A percentile compares a stretch with the other conserved stretches of the same genome.
These are phyloP conservation scores for Sarocladium strictum DNA, from an alignment of 2,329 filamentous ascomycete genomes.

Conservation along the genomic window DNA sequence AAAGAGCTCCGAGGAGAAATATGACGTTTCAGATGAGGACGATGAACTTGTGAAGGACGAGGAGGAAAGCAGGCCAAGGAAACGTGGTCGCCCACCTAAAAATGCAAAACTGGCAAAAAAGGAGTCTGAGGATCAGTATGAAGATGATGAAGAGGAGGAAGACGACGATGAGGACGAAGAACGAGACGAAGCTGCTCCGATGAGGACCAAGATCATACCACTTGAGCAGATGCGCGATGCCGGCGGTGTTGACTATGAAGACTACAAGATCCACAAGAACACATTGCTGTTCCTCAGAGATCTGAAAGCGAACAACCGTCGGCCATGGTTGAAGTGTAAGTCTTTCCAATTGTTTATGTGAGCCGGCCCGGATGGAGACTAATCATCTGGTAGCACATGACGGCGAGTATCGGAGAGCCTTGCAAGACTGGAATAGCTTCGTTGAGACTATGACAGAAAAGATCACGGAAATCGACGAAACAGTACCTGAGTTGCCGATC, in stretches of 20 bases:
- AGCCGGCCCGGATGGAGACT: neutral
- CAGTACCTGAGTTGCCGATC: slow-evolving; percentile 76
- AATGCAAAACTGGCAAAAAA: neutral
- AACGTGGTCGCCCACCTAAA: slow-evolving; percentile 17
- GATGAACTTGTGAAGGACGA: slow-evolving; percentile 15
- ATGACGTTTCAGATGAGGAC: slow-evolving; percentile 12
- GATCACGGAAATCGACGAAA: slow-evolving; percentile 67
- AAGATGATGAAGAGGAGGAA: slow-evolving; percentile 21
- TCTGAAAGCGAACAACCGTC: slow-evolving; percentile 53
- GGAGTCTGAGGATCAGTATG: slow-evolving; percentile 15
- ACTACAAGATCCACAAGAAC: slow-evolving; percentile 49
- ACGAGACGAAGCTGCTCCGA: slow-evolving; percentile 30
- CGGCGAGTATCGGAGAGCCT: slow-evolving; percentile 67
- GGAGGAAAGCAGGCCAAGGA: slow-evolving; percentile 12
- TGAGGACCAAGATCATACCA: slow-evolving; percentile 29
- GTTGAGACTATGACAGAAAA: slow-evolving; percentile 66
- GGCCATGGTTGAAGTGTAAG: slow-evolving; percentile 53
- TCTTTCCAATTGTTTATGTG: neutral
- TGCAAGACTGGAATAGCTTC: slow-evolving; percentile 78
- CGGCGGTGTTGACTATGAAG: slow-evolving; percentile 38
- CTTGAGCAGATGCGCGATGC: slow-evolving; percentile 28
- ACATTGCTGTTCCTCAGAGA: slow-evolving; percentile 53
- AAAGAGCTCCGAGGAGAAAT: slow-evolving; percentile 16
- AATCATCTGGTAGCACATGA: slow-evolving; percentile 57
- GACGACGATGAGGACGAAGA: slow-evolving; percentile 25